Base-by-base conservation (phyloP, 2,329 filamentous ascomycete species). In the Juglanconis oblonga region DNA sequence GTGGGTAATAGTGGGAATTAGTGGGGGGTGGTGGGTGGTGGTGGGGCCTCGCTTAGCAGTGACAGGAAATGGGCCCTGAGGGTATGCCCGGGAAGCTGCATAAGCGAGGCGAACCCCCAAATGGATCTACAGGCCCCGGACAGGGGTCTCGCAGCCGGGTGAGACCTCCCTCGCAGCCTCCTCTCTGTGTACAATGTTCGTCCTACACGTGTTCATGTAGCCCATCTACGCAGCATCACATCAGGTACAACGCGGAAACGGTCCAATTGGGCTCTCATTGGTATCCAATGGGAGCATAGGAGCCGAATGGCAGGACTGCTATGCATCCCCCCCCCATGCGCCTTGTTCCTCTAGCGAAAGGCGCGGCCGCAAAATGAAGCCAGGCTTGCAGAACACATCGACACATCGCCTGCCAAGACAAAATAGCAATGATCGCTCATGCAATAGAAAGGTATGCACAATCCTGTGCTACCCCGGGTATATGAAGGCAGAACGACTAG, bases 401-500 rank as follows among this genome's bases (percentile, higher is more conserved):
- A 35, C 33, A 40, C 38, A 50, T 24, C 31, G 24, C 36, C 5
- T 45, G 24, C 31, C 13, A 29, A 29, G 24, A 38, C 36, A 8
- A 29, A 33, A 35, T 33, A 40, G 48, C 14, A 32, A 49, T 35
- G 53, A 36, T 40, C 47, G 45, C 54, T 61, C 32, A 53, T 38
- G 61, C 57, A 24, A n/a, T 35, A 9, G 31, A 48, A 33, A 17
- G 53, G 42, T 29, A 38, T 48, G 31, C 36, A 24, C 44, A 33
- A 33, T 13, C 24, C 17, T 45, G 32, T 49, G 53, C 57, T 50
- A 54, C 57, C 31, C 49, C 51, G 49, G 52, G 49, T 62, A 52
- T 52, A 33, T 36, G 14, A 17, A n/a, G 3, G 24, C 17, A 44
- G 36, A 42, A 38, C 31, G 32, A 11, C 9, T 14, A 9, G 31